phyloP scores from a whole-genome alignment of 768 basidiomycete species.

The Galerina sulciceps region DNA sequence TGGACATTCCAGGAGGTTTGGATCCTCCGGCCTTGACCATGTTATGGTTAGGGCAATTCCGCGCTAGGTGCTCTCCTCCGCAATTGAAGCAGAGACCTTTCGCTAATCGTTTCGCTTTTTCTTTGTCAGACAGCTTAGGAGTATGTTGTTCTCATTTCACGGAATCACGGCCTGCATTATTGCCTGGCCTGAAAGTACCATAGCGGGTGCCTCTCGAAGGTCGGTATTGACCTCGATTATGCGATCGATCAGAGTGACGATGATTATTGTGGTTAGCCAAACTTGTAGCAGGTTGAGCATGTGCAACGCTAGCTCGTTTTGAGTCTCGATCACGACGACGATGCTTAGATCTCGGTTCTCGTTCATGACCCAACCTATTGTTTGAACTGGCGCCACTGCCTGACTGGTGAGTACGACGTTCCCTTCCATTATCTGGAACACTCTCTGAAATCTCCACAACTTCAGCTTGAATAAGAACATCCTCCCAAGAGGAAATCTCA shows the following conservation, averaged over 20 bases:
- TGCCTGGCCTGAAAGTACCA: not conserved
- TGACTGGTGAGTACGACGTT: not conserved
- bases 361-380: not conserved
- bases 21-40: slow-evolving; percentile 3
- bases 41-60: slow-evolving; percentile 25
- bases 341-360: not conserved
- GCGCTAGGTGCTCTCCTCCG: slow-evolving; percentile 21
- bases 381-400: not conserved
- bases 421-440: not conserved
- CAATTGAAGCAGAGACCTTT: slow-evolving; percentile 27
- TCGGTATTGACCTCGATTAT: not conserved
- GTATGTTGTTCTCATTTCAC: not conserved
- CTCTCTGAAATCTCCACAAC: slow-evolving; percentile 17
- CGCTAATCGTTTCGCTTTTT: slow-evolving; percentile 17
- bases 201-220: not conserved
- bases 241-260: too few relatives aligned
- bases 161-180: not conserved
- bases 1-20: slow-evolving; percentile 28
- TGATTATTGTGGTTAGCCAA: too few relatives aligned
- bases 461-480: slow-evolving; percentile 7
- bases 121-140: slow-evolving; percentile 12
- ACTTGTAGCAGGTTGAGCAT: too few relatives aligned
- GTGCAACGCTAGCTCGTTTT: too few relatives aligned
- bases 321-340: not conserved
- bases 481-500: slow-evolving; percentile 23